Percentiles rank a stretch among this genome's conserved stretches.
phyloP scores from a whole-genome alignment of 192 early-diverging fungal genomes.

The Gamsiella multidivaricata region DNA sequence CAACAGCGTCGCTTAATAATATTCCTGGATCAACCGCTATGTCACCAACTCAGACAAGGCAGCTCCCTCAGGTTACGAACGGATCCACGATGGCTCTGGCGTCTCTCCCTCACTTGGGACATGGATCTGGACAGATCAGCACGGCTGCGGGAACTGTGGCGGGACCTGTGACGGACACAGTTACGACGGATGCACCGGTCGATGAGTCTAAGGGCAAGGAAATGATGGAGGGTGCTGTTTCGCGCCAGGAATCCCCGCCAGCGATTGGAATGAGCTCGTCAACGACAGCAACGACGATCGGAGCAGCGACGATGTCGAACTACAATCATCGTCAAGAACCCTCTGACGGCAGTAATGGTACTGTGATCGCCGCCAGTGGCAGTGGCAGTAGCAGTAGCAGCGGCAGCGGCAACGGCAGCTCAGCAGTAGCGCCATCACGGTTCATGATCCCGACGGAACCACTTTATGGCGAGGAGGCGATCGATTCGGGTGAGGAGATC shows the following conservation, averaged over 20 bases:
- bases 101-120: background rate
- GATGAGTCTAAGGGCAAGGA: no score
- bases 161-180: background rate
- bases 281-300: conserved; percentile 14
- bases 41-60: conserved; percentile 7
- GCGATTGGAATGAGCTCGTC: conserved; percentile 13
- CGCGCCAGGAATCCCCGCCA: background rate
- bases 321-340: background rate
- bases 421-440: background rate
- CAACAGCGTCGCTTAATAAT: background rate
- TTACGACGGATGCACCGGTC: conserved; percentile 5
- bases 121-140: background rate
- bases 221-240: background rate
- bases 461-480: conserved; percentile 63
- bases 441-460: conserved; percentile 19
- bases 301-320: conserved; percentile 2
- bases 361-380: background rate
- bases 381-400: background rate
- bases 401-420: background rate
- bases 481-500: conserved; percentile 83
- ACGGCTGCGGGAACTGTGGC: conserved; percentile 5
- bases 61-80: conserved; percentile 31
- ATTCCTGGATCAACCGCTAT: background rate
- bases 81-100: background rate
- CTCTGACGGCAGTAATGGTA: background rate